phyloP scores from a whole-genome alignment of 345 rosid genomes.

The Eucalyptus rudis region DNA sequence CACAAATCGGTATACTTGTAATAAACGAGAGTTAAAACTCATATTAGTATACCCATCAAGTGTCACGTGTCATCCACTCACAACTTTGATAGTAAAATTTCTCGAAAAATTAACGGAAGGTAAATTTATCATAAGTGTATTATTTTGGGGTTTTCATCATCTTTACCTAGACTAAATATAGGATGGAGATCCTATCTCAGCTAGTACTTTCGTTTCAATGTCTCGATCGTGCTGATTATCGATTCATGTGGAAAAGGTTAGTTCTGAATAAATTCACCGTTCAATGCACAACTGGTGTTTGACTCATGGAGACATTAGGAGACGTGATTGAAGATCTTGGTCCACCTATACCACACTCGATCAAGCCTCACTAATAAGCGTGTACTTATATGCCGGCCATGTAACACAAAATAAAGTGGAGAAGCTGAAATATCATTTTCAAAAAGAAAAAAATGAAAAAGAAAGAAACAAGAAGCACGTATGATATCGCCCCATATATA shows the following conservation, averaged over 20 bases:
- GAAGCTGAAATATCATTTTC: background rate
- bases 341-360: too few species aligned
- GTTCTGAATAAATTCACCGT: too few species aligned
- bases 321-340: too few species aligned
- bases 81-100: too few species aligned
- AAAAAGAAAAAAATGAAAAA: too few species aligned
- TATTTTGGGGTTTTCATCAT: too few species aligned
- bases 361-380: too few species aligned
- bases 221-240: background rate
- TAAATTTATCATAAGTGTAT: too few species aligned
- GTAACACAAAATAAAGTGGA: background rate
- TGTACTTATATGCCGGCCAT: background rate
- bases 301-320: too few species aligned
- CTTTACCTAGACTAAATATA: too few species aligned
- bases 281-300: accelerated
- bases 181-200: background rate
- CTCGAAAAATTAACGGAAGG: accelerated
- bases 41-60: accelerated
- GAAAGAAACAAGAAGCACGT: background rate
- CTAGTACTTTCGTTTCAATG: background rate
- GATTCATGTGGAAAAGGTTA: background rate
- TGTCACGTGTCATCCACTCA: accelerated
- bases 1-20: too few species aligned
- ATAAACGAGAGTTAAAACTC: too few species aligned
- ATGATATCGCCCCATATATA: background rate